Percentiles rank a stretch among this genome's conserved stretches.
Conservation (phyloP, 148 eudicot genomes). For the Dysphania ambrosioides region DNA sequence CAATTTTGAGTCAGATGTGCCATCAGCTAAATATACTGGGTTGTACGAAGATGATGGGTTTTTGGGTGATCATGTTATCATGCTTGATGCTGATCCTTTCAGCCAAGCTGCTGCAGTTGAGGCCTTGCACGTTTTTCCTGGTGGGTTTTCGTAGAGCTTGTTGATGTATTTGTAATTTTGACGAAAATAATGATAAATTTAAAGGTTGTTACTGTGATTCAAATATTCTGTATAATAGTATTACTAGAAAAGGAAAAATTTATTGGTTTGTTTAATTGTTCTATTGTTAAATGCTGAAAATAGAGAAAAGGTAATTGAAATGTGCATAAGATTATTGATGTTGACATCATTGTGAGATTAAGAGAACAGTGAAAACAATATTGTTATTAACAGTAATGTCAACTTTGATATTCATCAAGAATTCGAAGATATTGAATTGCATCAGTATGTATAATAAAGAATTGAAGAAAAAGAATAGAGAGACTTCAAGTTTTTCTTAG, state of each 20-base stretch:
- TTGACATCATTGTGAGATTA: not conserved
- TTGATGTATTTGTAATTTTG: not conserved
- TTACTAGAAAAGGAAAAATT: not conserved
- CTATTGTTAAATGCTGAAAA: not conserved
- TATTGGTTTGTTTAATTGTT: not conserved
- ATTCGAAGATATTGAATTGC: too few species aligned
- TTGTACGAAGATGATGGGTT: slow-evolving; percentile 74
- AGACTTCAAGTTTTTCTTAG: not conserved
- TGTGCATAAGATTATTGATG: not conserved
- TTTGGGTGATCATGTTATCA: slow-evolving; percentile 79
- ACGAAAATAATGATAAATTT: not conserved
- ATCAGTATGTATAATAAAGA: not conserved
- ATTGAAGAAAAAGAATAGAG: not conserved
- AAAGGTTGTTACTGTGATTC: not conserved
- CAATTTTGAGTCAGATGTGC: slow-evolving; percentile 81
- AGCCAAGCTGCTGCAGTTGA: slow-evolving; percentile 65
- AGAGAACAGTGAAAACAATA: too few species aligned
- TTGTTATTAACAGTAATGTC: too few species aligned
- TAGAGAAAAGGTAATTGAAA: too few species aligned
- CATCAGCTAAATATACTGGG: slow-evolving; percentile 73
- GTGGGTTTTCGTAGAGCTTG: slow-evolving; percentile 27
- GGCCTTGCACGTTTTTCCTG: slow-evolving; percentile 78
- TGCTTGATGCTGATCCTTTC: slow-evolving; percentile 84
- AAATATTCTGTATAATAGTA: not conserved
- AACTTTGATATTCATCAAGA: too few species aligned